Conservation (phyloP, 208 protist genomes). For the Trypanosoma platydactyli region DNA sequence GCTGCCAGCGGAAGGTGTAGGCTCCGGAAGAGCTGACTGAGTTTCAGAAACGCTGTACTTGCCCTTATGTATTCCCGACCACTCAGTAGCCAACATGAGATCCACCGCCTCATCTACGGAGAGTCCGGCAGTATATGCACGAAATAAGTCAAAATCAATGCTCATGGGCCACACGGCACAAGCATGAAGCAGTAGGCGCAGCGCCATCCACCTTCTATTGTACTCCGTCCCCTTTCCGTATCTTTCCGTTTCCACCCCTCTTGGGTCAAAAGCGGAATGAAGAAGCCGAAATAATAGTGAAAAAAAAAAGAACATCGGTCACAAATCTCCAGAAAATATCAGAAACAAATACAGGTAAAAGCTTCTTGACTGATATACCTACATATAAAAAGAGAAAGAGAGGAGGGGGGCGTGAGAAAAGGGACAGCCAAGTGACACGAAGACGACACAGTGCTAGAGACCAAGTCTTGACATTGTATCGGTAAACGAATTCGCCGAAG, state of each 20-base stretch:
- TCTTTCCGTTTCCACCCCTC: not conserved
- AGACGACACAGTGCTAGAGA: too few relatives aligned
- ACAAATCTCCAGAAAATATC: too few relatives aligned
- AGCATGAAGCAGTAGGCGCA: constrained; percentile 65
- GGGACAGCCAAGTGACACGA: too few relatives aligned
- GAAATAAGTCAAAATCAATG: constrained; percentile 71
- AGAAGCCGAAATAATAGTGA: too few relatives aligned
- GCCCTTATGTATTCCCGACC: not conserved
- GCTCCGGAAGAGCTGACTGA: not conserved
- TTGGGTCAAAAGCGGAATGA: too few relatives aligned
- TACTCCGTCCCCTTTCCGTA: not conserved
- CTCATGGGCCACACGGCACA: constrained; percentile 66
- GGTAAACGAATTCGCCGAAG: constrained; percentile 11
- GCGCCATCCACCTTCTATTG: constrained; percentile 34
- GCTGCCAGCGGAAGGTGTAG: too few relatives aligned
- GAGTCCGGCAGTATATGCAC: constrained; percentile 61
- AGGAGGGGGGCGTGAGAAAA: not conserved
- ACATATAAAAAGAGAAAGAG: not conserved
- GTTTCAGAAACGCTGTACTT: not conserved
- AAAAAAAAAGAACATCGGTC: too few relatives aligned
- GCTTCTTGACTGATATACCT: too few relatives aligned
- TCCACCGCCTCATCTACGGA: constrained; percentile 73
- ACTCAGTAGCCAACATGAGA: constrained; percentile 40
- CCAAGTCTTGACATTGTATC: constrained; percentile 28
- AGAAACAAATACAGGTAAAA: too few relatives aligned